A percentile compares a stretch with the other conserved stretches of the same genome.
These are phyloP conservation scores for Suillus decipiens DNA, from an alignment of 768 basidiomycete species.

Conservation along the genomic window DNA sequence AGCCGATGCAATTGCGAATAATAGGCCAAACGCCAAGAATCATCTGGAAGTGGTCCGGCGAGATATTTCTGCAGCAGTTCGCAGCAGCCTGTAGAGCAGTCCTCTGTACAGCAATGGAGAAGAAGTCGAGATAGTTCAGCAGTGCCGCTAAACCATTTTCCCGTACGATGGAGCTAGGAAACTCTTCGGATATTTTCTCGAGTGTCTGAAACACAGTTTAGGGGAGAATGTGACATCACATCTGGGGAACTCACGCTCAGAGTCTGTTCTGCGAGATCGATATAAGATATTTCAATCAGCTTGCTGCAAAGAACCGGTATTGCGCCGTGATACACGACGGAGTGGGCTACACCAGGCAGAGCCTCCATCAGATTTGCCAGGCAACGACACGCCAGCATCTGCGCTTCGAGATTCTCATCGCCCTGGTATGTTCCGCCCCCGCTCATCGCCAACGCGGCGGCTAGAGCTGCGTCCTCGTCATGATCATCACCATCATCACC, in stretches of 20 bases:
- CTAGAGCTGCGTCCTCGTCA: constrained; percentile 86
- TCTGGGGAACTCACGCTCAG: constrained; percentile 72
- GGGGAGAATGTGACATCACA: constrained; percentile 16
- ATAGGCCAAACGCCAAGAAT: constrained; percentile 90
- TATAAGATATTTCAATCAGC: constrained; percentile 94
- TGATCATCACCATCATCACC: constrained; percentile 62
- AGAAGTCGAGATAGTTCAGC: constrained; percentile 96
- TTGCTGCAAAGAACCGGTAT: constrained; percentile 98
- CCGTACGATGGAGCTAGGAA: constrained; percentile 92
- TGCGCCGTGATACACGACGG: constrained; percentile 97
- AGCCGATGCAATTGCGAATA: constrained; percentile 87
- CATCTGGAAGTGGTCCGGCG: constrained; percentile 86
- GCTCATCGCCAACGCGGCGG: constrained; percentile 85
- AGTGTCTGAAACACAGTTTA: constrained; percentile 63
- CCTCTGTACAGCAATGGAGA: constrained; percentile 95
- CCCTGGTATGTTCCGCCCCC: constrained; percentile 67
- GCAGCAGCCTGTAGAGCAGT: constrained; percentile 96
- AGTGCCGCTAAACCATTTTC: constrained; percentile 94
- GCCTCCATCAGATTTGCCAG: constrained; percentile 98
- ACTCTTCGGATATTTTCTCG: constrained; percentile 98
- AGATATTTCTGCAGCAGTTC: constrained; percentile 93
- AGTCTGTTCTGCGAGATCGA: constrained; percentile 98
- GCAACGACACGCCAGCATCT: constrained; percentile 94
- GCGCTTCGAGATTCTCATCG: constrained; percentile 89
- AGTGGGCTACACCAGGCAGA: constrained; percentile 96